These are phyloP conservation scores for Plantago lanceolata DNA, from an alignment of 305 asterid genomes.

Conservation along the genomic window DNA sequence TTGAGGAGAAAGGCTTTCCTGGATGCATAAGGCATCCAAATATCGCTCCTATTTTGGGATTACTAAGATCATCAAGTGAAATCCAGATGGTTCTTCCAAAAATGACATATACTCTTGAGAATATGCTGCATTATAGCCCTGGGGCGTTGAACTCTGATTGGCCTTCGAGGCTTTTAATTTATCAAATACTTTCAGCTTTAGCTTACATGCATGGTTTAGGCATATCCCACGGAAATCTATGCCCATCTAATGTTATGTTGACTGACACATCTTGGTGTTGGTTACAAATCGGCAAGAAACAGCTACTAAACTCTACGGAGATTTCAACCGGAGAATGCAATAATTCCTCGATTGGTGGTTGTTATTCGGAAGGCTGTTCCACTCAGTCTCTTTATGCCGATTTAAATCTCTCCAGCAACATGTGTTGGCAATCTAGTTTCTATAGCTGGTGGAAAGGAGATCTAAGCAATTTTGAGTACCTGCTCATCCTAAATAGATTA, in stretches of 20 bases:
- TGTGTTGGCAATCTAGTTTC: slow-evolving; percentile 70
- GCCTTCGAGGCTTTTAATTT: slow-evolving; percentile 58
- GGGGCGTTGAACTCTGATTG: slow-evolving; percentile 69
- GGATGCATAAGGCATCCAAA: slow-evolving; percentile 97
- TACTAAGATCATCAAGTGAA: slow-evolving; percentile 53
- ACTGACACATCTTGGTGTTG: slow-evolving; percentile 81
- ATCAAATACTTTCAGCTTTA: slow-evolving; percentile 83
- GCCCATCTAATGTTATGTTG: slow-evolving; percentile 68
- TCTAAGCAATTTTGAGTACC: slow-evolving; percentile 86
- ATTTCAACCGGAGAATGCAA: slow-evolving; percentile 32
- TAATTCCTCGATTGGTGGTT: slow-evolving; percentile 30
- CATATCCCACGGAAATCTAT: slow-evolving; percentile 58
- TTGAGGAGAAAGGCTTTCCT: slow-evolving; percentile 58
- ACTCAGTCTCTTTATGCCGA: slow-evolving; percentile 64
- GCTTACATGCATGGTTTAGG: slow-evolving; percentile 87
- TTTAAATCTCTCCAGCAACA: slow-evolving; percentile 46
- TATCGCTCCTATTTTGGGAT: slow-evolving; percentile 69
- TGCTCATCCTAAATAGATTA: slow-evolving; percentile 71
- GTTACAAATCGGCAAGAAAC: slow-evolving; percentile 54
- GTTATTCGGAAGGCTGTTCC: slow-evolving; percentile 55
- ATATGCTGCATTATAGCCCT: slow-evolving; percentile 68
- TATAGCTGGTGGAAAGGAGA: slow-evolving; percentile 89
- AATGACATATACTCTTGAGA: slow-evolving; percentile 69
- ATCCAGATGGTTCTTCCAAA: slow-evolving; percentile 59
- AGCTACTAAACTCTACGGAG: slow-evolving; percentile 35